Conservation (phyloP, 2,329 filamentous ascomycete species). For the Volutella citrinella region DNA sequence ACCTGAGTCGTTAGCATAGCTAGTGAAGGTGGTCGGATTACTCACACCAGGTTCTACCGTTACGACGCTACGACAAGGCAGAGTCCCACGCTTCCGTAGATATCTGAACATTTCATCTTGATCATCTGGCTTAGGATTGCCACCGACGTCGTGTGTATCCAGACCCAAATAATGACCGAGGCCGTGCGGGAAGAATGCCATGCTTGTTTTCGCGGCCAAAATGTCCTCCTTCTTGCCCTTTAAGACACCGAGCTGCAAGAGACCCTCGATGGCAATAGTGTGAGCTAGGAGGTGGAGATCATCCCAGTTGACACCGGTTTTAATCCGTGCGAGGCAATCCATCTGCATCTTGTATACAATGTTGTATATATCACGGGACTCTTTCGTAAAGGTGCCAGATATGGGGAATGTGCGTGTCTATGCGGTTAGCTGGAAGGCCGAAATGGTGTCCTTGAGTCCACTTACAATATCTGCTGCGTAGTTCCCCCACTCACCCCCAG, state of each 20-base stretch:
- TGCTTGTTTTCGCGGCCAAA: conserved; percentile 72
- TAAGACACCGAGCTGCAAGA: conserved; percentile 73
- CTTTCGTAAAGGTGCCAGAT: conserved; percentile 64
- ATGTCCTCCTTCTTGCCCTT: conserved; percentile 68
- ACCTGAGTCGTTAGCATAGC: conserved; percentile 44
- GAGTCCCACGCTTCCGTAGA: conserved; percentile 69
- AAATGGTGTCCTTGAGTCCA: no score
- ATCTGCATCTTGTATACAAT: conserved; percentile 86
- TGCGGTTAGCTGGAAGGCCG: no score
- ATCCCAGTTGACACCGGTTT: conserved; percentile 75
- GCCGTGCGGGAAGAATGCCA: conserved; percentile 89
- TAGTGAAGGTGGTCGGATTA: conserved; percentile 10
- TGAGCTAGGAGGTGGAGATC: conserved; percentile 79
- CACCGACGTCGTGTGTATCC: conserved; percentile 87
- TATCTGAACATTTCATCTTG: conserved; percentile 83
- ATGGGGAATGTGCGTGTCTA: conserved; percentile 87
- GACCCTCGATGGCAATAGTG: conserved; percentile 74
- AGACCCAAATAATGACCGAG: conserved; percentile 88
- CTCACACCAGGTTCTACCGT: conserved; percentile 90
- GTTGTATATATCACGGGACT: conserved; percentile 73
- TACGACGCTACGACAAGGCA: conserved; percentile 79
- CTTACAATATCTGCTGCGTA: conserved; percentile 67
- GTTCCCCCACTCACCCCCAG: conserved; percentile 72
- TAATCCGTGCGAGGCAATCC: conserved; percentile 69
- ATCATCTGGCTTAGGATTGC: conserved; percentile 75